Conservation (phyloP, 345 rosid species). For the Kernera saxatilis region DNA sequence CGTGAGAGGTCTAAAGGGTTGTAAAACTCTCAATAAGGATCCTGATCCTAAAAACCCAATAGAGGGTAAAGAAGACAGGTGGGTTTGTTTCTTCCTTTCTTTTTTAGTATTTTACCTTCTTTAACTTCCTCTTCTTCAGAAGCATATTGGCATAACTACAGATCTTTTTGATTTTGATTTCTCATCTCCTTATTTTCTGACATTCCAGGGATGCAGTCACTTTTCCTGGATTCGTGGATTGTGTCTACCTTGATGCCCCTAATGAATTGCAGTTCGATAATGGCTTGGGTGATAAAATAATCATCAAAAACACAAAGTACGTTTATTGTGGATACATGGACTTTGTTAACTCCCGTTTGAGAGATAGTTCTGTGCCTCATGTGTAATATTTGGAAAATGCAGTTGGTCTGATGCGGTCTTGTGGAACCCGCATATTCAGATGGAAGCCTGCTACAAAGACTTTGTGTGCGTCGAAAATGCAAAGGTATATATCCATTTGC, state of each 20-base stretch:
- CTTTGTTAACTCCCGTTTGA: not conserved
- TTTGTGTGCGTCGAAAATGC: slow-evolving; percentile 91
- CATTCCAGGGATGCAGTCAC: slow-evolving; percentile 65
- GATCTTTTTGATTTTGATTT: not conserved
- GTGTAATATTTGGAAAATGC: slow-evolving; percentile 8
- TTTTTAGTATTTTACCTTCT: not conserved
- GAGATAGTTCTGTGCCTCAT: slow-evolving; percentile 1
- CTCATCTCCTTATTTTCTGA: slow-evolving; percentile 4
- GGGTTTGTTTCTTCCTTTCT: not conserved
- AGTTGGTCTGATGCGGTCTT: slow-evolving; percentile 96
- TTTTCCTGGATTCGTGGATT: slow-evolving; percentile 89
- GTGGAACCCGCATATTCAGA: slow-evolving; percentile 89
- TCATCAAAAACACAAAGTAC: slow-evolving; percentile 68
- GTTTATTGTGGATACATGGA: slow-evolving; percentile 8
- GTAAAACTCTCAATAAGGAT: slow-evolving; percentile 84
- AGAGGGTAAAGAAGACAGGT: slow-evolving; percentile 88
- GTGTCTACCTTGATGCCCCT: slow-evolving; percentile 73
- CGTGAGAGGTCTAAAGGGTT: slow-evolving; percentile 77
- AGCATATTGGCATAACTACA: not conserved
- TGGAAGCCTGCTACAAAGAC: slow-evolving; percentile 93
- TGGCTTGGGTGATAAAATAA: slow-evolving; percentile 73
- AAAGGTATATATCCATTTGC: slow-evolving; percentile 53
- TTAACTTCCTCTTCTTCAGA: not conserved
- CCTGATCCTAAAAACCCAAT: slow-evolving; percentile 83
- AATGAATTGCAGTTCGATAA: slow-evolving; percentile 59